phyloP scores from a whole-genome alignment of 129 eudicot genomes.

The Tagetes patula region DNA sequence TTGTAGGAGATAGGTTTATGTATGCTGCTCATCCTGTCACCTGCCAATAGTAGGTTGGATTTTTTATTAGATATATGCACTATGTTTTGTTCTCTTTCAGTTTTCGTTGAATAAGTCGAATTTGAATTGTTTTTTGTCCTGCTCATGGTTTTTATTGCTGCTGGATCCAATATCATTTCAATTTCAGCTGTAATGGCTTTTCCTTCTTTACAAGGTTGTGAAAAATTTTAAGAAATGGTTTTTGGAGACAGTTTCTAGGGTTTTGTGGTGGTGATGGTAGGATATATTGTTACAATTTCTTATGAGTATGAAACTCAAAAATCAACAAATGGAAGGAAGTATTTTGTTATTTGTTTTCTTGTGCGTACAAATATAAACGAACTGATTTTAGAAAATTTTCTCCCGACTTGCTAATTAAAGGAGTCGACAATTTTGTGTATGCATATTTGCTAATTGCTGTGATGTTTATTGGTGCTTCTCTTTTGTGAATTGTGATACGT shows the following conservation, averaged over 20 bases:
- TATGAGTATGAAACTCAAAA: background rate
- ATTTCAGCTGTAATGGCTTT: too few relatives aligned
- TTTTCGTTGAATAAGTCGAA: too few relatives aligned
- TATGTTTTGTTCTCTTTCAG: too few relatives aligned
- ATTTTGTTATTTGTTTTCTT: background rate
- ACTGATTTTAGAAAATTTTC: background rate
- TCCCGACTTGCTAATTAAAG: background rate
- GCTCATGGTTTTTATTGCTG: too few relatives aligned
- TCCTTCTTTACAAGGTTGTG: too few relatives aligned
- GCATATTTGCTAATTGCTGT: background rate
- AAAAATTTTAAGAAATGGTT: background rate
- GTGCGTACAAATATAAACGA: background rate
- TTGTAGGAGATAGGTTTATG: background rate
- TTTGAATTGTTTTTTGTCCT: too few relatives aligned
- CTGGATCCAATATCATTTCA: too few relatives aligned
- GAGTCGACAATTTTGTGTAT: background rate
- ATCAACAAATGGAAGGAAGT: background rate
- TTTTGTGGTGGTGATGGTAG: background rate
- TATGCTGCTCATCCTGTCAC: background rate
- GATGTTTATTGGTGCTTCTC: background rate
- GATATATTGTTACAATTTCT: background rate
- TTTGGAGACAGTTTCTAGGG: background rate
- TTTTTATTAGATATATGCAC: background rate
- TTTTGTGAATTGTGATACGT: background rate
- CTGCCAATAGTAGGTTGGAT: conserved; percentile 15